A percentile compares a stretch with the other conserved stretches of the same genome.
Conservation (phyloP, 208 protist genomes). For the Acanthamoeba lenticulata region DNA sequence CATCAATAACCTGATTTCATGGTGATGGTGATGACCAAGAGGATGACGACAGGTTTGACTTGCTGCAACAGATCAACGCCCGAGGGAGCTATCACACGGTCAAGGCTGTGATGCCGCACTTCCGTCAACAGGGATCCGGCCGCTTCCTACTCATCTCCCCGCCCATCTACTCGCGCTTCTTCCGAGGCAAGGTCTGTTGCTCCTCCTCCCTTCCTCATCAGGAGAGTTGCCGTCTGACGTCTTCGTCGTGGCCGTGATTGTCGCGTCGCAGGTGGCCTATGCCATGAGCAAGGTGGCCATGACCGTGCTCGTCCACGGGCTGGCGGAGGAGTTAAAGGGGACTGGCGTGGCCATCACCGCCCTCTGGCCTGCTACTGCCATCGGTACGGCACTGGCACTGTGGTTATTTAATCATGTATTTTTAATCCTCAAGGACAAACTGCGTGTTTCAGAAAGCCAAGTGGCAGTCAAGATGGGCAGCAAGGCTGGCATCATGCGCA, state of each 20-base stretch:
- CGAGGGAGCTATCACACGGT: neutral
- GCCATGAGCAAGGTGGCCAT: constrained; percentile 51
- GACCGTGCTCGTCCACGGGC: constrained; percentile 24
- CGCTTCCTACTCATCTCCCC: neutral
- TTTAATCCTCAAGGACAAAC: no score
- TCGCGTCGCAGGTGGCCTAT: neutral
- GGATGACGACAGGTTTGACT: neutral
- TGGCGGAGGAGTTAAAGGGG: constrained; percentile 11
- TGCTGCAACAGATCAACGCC: neutral
- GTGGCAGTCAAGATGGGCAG: neutral
- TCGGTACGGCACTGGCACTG: neutral
- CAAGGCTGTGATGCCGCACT: neutral
- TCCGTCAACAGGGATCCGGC: neutral
- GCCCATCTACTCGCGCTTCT: neutral
- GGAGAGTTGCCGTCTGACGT: no score
- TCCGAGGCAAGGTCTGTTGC: neutral
- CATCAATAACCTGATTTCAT: no score
- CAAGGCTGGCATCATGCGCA: neutral
- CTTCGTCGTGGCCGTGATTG: no score
- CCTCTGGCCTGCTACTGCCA: constrained; percentile 37
- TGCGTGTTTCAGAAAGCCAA: no score
- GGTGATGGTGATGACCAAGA: neutral
- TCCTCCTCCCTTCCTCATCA: neutral
- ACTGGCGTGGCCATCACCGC: neutral
- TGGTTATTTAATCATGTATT: neutral